A percentile compares a stretch with the other conserved stretches of the same genome.
Conservation (phyloP, 768 basidiomycete species). For the Steccherinum ochraceum region DNA sequence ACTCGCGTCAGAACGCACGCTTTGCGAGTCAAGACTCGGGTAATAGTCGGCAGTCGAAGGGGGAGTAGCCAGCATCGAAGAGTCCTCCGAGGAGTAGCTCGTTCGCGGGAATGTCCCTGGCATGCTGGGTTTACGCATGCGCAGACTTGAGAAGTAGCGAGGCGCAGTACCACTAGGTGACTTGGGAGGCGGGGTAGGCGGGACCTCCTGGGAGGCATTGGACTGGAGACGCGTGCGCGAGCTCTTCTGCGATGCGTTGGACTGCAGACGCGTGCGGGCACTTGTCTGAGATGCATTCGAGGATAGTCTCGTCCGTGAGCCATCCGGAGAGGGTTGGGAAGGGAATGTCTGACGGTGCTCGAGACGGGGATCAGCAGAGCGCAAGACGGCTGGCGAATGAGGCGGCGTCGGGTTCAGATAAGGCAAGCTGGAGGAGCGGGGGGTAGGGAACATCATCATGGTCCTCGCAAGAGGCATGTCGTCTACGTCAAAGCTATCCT, state of each 20-base stretch:
- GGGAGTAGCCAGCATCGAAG: conserved; percentile 50
- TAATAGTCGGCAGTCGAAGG: conserved; percentile 16
- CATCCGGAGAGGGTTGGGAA: conserved; percentile 12
- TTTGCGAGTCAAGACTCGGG: not conserved
- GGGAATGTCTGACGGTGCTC: conserved; percentile 23
- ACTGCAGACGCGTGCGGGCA: no score
- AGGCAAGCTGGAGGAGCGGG: not conserved
- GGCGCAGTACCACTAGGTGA: not conserved
- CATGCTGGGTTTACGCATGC: conserved; percentile 35
- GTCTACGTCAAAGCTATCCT: not conserved
- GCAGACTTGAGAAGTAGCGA: conserved; percentile 24
- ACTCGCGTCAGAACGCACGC: conserved; percentile 19
- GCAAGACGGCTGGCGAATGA: not conserved
- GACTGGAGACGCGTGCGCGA: not conserved
- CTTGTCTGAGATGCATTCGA: not conserved
- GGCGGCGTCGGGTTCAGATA: not conserved
- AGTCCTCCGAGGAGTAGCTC: conserved; percentile 65
- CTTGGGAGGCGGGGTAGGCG: not conserved
- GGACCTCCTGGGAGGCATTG: not conserved
- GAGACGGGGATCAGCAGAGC: not conserved
- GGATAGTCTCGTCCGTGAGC: not conserved
- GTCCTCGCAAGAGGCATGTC: not conserved
- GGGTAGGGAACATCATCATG: not conserved
- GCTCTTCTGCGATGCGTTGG: not conserved
- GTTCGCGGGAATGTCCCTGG: conserved; percentile 42